Evolutionary conservation across 2,329 filamentous ascomycete species (phyloP).

Genomic region (Whalleya microplaca): DNA sequence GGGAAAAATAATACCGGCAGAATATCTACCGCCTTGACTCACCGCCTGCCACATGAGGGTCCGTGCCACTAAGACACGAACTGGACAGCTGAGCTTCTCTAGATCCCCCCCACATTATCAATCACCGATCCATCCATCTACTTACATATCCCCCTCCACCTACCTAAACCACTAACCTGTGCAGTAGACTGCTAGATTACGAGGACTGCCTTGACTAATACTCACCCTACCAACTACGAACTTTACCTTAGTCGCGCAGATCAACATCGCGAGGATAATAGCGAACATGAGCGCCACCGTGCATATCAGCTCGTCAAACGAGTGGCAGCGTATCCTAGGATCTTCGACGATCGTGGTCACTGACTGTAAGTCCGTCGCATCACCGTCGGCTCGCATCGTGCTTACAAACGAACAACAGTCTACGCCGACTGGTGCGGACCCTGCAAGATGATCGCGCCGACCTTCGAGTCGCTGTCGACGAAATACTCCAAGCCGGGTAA

Average conservation of each 20-base stretch:
- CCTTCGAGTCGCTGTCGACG: conserved; percentile 81
- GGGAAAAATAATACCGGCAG: conserved; percentile 28
- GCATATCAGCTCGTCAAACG: conserved; percentile 65
- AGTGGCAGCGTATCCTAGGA: conserved; percentile 74
- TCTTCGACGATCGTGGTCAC: conserved; percentile 81
- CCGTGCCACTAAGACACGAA: background rate
- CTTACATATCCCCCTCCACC: background rate
- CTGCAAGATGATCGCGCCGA: conserved; percentile 88
- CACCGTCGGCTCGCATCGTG: conserved; percentile 16
- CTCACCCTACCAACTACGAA: conserved; percentile 5
- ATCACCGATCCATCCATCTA: background rate
- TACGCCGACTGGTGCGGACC: conserved; percentile 95
- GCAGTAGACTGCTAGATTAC: background rate
- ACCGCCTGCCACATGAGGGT: conserved; percentile 25
- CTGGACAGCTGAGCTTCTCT: background rate
- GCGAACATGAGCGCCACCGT: conserved; percentile 49
- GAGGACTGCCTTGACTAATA: conserved; percentile 1
- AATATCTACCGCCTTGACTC: conserved; percentile 31
- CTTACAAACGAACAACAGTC: conserved; percentile 61
- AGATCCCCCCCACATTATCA: background rate
- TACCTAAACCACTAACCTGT: background rate
- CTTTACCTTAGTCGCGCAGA: conserved; percentile 2
- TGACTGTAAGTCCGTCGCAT: conserved; percentile 70
- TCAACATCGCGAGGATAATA: background rate
- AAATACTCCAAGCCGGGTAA: conserved; percentile 80